Evolutionary conservation across 208 protist genomes (phyloP).

Genomic region (Leishmania arabica): DNA sequence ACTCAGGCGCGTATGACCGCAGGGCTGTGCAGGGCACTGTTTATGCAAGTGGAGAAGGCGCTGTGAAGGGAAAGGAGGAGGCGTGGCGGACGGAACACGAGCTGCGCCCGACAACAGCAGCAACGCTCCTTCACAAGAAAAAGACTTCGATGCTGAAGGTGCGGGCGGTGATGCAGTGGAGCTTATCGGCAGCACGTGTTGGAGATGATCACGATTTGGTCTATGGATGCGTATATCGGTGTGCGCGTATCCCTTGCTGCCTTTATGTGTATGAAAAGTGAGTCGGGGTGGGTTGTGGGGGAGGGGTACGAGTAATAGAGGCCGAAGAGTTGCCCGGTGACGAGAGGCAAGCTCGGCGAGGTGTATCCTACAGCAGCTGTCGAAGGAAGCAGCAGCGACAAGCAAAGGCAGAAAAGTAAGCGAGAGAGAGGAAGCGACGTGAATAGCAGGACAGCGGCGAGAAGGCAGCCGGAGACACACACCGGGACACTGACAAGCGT

Average conservation of each 20-base stretch:
- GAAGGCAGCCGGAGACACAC: neutral
- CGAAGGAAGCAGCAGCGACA: neutral
- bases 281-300: neutral
- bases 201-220: neutral
- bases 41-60: neutral
- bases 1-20: neutral
- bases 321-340: neutral
- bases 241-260: neutral
- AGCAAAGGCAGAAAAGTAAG: neutral
- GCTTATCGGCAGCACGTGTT: neutral
- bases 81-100: neutral
- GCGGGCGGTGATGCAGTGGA: neutral
- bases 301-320: neutral
- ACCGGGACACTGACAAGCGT: too few relatives aligned
- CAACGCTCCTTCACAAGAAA: neutral
- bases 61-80: neutral
- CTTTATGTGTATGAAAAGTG: neutral
- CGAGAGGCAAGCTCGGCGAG: neutral
- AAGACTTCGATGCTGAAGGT: neutral
- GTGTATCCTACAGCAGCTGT: neutral
- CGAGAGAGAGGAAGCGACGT: neutral
- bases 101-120: neutral
- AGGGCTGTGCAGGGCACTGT: neutral
- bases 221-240: neutral
- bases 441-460: neutral